Evolutionary conservation across 2,329 filamentous ascomycete species (phyloP).

Genomic region (Ilyonectria destructans): DNA sequence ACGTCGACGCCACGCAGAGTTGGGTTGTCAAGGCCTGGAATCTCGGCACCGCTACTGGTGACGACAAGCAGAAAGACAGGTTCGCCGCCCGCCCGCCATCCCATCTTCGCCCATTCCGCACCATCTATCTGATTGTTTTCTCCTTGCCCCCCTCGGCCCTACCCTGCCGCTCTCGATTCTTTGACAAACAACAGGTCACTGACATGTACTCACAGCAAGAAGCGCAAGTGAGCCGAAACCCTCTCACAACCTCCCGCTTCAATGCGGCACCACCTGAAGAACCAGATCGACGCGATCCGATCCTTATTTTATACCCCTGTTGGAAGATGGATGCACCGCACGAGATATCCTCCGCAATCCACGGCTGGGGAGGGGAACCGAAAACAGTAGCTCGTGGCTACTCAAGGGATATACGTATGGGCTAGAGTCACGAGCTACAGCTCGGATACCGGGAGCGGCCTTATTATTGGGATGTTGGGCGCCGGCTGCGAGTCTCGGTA

Average conservation of each 20-base stretch:
- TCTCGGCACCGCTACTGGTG: slow-evolving; percentile 57
- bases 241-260: slow-evolving; percentile 15
- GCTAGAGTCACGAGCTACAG: not conserved
- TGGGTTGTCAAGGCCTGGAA: slow-evolving; percentile 79
- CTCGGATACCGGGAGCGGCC: not conserved
- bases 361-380: not conserved
- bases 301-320: not conserved
- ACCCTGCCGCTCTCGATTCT: not conserved
- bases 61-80: slow-evolving; percentile 37
- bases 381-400: not conserved
- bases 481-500: slow-evolving; percentile 1
- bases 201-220: slow-evolving; percentile 40
- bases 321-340: not conserved
- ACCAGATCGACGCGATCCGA: slow-evolving; percentile 3
- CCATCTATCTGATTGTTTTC: not conserved
- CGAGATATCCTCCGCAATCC: not conserved
- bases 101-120: not conserved
- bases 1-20: slow-evolving; percentile 82
- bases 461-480: not conserved
- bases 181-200: slow-evolving; percentile 18
- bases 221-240: slow-evolving; percentile 39
- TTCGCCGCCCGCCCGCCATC: not conserved
- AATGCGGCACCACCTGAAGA: slow-evolving; percentile 1
- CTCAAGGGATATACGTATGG: not conserved
- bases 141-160: not conserved